Evolutionary conservation across 2,329 filamentous ascomycete genomes (phyloP).

Genomic region (Claviceps arundinis): DNA sequence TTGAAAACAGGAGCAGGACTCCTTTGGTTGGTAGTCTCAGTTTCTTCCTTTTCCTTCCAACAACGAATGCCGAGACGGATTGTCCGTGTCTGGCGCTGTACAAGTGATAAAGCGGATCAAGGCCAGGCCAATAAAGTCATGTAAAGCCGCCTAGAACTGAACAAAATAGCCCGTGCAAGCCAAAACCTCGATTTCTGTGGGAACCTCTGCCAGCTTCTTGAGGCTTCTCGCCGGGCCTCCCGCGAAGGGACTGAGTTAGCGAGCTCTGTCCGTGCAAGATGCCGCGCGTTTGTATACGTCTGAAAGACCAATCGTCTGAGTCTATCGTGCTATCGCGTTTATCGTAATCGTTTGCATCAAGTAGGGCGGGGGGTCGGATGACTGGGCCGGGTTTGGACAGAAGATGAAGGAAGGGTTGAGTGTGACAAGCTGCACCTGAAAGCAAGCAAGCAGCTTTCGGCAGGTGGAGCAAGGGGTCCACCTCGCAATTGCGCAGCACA

Average conservation of each 20-base stretch:
- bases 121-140: neutral
- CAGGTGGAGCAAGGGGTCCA: neutral
- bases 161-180: slow-evolving; percentile 2
- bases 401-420: neutral
- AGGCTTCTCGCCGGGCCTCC: neutral
- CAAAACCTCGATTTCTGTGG: neutral
- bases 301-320: neutral
- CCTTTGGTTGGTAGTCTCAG: slow-evolving; percentile 3
- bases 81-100: slow-evolving; percentile 3
- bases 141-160: neutral
- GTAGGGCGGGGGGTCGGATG: neutral
- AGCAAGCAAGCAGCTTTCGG: slow-evolving; percentile 1
- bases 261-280: neutral
- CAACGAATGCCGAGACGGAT: slow-evolving; percentile 3
- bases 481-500: neutral
- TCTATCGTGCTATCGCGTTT: neutral
- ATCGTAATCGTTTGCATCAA: neutral
- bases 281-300: neutral
- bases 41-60: slow-evolving; percentile 5
- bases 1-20: slow-evolving; percentile 2
- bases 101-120: slow-evolving; percentile 6
- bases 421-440: neutral
- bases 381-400: neutral
- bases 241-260: neutral
- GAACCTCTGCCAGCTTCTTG: neutral